Evolutionary conservation across 352 stramenopile genomes (phyloP).

Genomic region (Globisporangium spinosum): DNA sequence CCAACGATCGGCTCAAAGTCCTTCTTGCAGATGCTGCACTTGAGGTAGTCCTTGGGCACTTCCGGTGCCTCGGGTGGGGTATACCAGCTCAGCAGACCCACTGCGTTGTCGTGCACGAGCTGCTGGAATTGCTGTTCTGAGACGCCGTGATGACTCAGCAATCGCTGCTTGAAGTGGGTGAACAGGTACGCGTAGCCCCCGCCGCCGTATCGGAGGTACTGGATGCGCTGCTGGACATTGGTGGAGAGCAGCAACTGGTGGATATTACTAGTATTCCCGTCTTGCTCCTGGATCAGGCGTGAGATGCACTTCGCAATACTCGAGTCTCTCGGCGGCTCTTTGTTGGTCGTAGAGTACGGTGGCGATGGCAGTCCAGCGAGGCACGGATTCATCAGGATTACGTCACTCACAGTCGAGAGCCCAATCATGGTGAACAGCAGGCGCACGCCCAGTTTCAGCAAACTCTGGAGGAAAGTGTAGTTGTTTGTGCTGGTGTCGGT

Average conservation of each 20-base stretch:
- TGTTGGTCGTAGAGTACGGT: neutral
- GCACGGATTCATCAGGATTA: slow-evolving; percentile 35
- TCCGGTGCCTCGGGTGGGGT: slow-evolving; percentile 39
- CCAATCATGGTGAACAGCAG: slow-evolving; percentile 71
- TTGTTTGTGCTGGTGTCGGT: neutral
- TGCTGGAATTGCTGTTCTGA: slow-evolving; percentile 37
- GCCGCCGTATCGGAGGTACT: slow-evolving; percentile 67
- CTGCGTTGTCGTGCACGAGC: slow-evolving; percentile 39
- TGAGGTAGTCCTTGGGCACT: slow-evolving; percentile 69
- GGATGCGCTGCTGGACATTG: slow-evolving; percentile 56
- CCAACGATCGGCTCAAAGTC: slow-evolving; percentile 81
- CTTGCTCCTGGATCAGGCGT: slow-evolving; percentile 25
- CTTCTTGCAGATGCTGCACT: slow-evolving; percentile 68
- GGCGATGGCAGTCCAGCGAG: neutral
- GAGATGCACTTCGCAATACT: slow-evolving; percentile 37
- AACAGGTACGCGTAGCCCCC: slow-evolving; percentile 64
- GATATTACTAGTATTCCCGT: slow-evolving; percentile 5
- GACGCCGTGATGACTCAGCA: slow-evolving; percentile 28
- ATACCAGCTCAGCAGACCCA: slow-evolving; percentile 63
- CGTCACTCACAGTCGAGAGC: slow-evolving; percentile 56
- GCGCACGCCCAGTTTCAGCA: slow-evolving; percentile 36
- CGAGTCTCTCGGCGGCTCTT: slow-evolving; percentile 41
- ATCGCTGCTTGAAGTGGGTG: slow-evolving; percentile 39
- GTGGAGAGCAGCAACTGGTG: slow-evolving; percentile 59
- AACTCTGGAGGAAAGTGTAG: slow-evolving; percentile 33